A percentile compares a stretch with the other conserved stretches of the same genome.
phyloP scores from a whole-genome alignment of 345 rosid species.

The Ceriops tagal region DNA sequence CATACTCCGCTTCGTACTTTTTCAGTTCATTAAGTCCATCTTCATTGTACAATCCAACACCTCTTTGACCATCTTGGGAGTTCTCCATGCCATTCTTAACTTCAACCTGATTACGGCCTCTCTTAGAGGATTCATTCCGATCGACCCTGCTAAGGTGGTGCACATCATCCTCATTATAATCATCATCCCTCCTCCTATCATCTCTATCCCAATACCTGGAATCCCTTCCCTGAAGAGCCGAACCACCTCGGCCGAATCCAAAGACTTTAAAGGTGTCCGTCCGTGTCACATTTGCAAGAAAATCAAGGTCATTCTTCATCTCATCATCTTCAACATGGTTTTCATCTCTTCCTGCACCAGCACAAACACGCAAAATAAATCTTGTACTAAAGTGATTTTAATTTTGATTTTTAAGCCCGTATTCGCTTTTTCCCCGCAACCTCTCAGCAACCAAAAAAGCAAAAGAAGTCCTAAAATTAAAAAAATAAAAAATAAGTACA shows the following conservation, averaged over 20 bases:
- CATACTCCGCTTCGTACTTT: constrained; percentile 76
- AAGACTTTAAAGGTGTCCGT: constrained; percentile 48
- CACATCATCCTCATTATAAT: constrained; percentile 63
- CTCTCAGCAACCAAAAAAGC: constrained; percentile 13
- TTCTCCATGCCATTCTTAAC: constrained; percentile 7
- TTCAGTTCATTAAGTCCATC: constrained; percentile 78
- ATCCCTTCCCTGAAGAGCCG: constrained; percentile 68
- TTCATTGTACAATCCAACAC: constrained; percentile 76
- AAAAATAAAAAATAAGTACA: background rate
- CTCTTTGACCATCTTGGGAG: constrained; percentile 16
- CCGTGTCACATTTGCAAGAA: constrained; percentile 80
- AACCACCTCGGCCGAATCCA: constrained; percentile 61
- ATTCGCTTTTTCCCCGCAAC: constrained; percentile 4
- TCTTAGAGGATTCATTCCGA: constrained; percentile 27
- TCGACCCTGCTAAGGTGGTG: constrained; percentile 22
- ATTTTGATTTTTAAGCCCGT: background rate
- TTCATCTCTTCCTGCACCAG: constrained; percentile 36
- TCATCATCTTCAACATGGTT: constrained; percentile 38
- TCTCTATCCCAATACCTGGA: constrained; percentile 94
- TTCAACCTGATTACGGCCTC: constrained; percentile 20
- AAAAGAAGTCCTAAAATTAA: background rate
- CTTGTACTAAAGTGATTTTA: background rate
- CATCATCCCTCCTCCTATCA: constrained; percentile 89
- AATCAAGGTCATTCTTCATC: constrained; percentile 52
- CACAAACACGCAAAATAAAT: too few relatives aligned